Conservation (phyloP, 495 filamentous ascomycete species). For the Rusavskia elegans region DNA sequence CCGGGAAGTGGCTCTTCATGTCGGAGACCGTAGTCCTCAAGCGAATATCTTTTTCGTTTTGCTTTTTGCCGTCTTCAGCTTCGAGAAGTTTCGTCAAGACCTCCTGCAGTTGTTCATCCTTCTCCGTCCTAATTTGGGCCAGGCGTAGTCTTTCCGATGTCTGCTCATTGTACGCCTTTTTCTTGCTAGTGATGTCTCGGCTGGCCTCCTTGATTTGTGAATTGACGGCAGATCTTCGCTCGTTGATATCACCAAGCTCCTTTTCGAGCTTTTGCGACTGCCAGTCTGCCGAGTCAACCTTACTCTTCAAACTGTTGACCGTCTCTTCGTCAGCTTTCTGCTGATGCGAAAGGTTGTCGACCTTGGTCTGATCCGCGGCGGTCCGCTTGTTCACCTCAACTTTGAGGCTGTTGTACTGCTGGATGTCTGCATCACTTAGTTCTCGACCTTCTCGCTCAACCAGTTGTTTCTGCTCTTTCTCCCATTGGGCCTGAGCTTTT, state of each 20-base stretch:
- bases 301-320: slow-evolving; percentile 69
- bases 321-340: slow-evolving; percentile 80
- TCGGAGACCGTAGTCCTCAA: slow-evolving; percentile 66
- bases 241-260: slow-evolving; percentile 52
- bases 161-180: slow-evolving; percentile 72
- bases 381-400: slow-evolving; percentile 77
- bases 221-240: slow-evolving; percentile 45
- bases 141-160: slow-evolving; percentile 71
- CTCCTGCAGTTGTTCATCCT: slow-evolving; percentile 79
- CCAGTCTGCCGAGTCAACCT: slow-evolving; percentile 62
- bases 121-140: slow-evolving; percentile 65
- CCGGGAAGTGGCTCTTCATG: slow-evolving; percentile 80
- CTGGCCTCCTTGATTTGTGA: slow-evolving; percentile 46
- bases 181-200: slow-evolving; percentile 72
- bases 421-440: slow-evolving; percentile 69
- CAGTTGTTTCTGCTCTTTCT: slow-evolving; percentile 67
- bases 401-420: slow-evolving; percentile 75
- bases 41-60: slow-evolving; percentile 63
- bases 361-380: slow-evolving; percentile 62
- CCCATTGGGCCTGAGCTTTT: slow-evolving; percentile 81
- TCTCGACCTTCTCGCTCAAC: slow-evolving; percentile 75
- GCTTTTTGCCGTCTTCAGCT: slow-evolving; percentile 66
- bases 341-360: slow-evolving; percentile 71
- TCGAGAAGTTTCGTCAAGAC: slow-evolving; percentile 64
- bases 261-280: slow-evolving; percentile 54